Base-by-base conservation (phyloP, 768 basidiomycete species). In the Naematelia aurantialba region DNA sequence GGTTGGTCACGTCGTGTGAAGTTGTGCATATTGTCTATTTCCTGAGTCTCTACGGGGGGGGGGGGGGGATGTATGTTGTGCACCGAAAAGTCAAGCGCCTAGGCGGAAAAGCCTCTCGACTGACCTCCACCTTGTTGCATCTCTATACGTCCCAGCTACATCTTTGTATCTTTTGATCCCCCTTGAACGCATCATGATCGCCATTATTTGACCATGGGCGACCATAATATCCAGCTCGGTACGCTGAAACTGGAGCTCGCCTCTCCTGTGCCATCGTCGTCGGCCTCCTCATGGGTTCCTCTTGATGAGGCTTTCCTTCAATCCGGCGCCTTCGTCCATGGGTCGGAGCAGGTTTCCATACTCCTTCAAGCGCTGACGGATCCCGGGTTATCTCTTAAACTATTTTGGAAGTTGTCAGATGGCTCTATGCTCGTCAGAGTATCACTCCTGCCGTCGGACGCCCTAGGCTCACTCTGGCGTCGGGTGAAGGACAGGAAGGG, bases 401-500 rank as follows among this genome's bases (percentile, higher is more conserved):
- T 17, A 39, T 39, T 17, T 8, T 39, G 34, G 22, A 53, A 53
- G 2, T 45, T 63, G 34, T n/a, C 30, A 26, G 61, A 39, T 11
- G 57, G 8, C 17, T 39, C 34, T 8, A 8, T 39, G 34, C 8
- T 39, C 17, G 52, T 56, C 19, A 56, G 49, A 34, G 34, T 39
- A 17, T 39, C 34, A 39, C 24, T 67, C 10, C 25, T 60, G 14
- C 62, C 66, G 5, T 64, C 59, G 22, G 66, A 64, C 47, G 62
- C 34, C 1, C 34, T 26, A 8, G 60, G 60, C n/a, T 61, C 62
- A 25, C 34, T 31, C 31, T 62, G 66, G 66, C 64, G 61, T 27
- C 24, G 52, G 14, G 24, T 25, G n/a, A 22, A n/a, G n/a, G 27
- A 25, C 12, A 54, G 14, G 13, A 27, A 49, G 1, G 59, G 56